Evolutionary conservation across 2,329 filamentous ascomycete genomes (phyloP), one percentile per base, ranked within the genome.

Genomic region (Arthrinium phaeospermum): DNA sequence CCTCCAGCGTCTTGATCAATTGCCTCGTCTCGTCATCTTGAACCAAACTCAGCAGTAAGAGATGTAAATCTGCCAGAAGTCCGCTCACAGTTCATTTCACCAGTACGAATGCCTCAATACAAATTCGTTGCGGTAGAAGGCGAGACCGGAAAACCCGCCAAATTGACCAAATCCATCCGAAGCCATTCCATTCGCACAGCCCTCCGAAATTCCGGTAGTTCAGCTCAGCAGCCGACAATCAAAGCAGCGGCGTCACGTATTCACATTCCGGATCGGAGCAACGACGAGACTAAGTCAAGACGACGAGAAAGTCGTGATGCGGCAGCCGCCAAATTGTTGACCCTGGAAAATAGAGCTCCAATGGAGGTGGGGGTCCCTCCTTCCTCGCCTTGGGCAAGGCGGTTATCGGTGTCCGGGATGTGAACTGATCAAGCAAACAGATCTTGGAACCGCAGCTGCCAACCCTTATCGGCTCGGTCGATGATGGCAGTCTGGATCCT

Each of bases 171-270:
- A 8, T 64, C 69, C 37, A 64, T 70, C 37, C 27, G 69, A 30
- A 70, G 69, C 37, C 69, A 70, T 67, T 41, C 69, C 16, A 70
- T 70, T n/a, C 69, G 69, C 24, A 57, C 69, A 4, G 69, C 49
- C 30, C 69, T 70, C 37, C 51, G 16, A 30, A 67, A 47, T 7
- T 44, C n/a, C 24, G 34, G 19, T 24, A 12, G 4, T 37, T 19
- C 41, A 19, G n/a, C 49, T 16, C 53, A 8, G n/a, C 19, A 64
- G 7, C 10, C 34, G n/a, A 41, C 19, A 64, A 41, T 4, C 34
- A 34, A 10, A 10, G 7, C 5, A 19, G 51, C 51, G 16, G 10
- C 49, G 47, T 3, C 49, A n/a, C 46, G 19, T 19, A 49, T 3
- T 49, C 46, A 19, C 46, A 49, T 49, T 4, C 2, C 13, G 6